A percentile compares a stretch with the other conserved stretches of the same genome.
phyloP scores from a whole-genome alignment of 495 filamentous ascomycete species.

The Trichocladium antarcticum region DNA sequence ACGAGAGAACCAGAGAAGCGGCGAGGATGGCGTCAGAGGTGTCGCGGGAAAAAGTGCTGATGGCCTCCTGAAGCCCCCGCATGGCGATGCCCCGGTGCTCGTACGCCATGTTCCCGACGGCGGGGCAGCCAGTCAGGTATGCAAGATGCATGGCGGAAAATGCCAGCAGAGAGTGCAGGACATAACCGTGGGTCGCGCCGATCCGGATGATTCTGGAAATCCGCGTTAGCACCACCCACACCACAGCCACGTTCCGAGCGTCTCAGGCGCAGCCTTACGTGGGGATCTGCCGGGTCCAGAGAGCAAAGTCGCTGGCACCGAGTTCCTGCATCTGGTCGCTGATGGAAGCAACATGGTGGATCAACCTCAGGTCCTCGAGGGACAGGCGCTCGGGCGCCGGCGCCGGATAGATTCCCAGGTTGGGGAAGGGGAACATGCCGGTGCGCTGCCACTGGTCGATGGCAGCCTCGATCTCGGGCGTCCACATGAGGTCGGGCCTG shows the following conservation, averaged over 20 bases:
- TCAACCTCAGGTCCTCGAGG: constrained; percentile 67
- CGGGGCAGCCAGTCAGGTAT: constrained; percentile 69
- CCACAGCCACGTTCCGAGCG: not conserved
- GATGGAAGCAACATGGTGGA: constrained; percentile 82
- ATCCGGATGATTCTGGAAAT: constrained; percentile 67
- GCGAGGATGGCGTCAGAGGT: constrained; percentile 90
- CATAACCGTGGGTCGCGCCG: constrained; percentile 68
- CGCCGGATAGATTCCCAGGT: constrained; percentile 58
- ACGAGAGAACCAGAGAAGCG: constrained; percentile 83
- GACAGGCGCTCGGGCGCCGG: constrained; percentile 56
- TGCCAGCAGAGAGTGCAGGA: constrained; percentile 84
- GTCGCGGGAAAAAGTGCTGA: constrained; percentile 69
- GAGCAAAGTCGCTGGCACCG: constrained; percentile 66
- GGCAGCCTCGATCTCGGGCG: constrained; percentile 64
- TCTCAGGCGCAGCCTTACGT: constrained; percentile 48
- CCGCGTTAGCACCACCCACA: constrained; percentile 25
- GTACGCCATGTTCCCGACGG: constrained; percentile 74
- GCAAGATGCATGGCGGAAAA: constrained; percentile 87
- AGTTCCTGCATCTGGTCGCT: constrained; percentile 69
- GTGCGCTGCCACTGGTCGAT: constrained; percentile 77
- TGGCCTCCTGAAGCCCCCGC: constrained; percentile 78
- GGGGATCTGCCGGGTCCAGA: constrained; percentile 88
- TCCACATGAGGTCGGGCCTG: constrained; percentile 70
- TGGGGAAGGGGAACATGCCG: constrained; percentile 77
- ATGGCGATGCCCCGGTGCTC: constrained; percentile 77